These are phyloP conservation scores for Phialemonium atrogriseum DNA, from an alignment of 2,329 filamentous ascomycete genomes.

Conservation along the genomic window DNA sequence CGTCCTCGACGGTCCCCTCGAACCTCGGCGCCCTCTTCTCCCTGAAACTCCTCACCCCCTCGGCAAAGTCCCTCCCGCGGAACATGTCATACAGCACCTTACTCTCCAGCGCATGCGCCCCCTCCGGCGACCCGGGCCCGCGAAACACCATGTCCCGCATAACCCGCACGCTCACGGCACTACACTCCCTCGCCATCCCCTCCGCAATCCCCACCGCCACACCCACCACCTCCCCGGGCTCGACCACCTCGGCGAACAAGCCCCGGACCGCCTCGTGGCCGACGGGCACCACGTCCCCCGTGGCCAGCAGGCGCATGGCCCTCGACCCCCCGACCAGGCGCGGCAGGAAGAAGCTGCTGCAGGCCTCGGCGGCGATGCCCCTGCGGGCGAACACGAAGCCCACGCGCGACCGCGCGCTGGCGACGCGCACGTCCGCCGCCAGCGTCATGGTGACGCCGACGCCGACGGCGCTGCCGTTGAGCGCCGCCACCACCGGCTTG, in stretches of 20 bases:
- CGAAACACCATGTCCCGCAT: conserved; percentile 67
- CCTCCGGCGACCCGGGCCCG: conserved; percentile 52
- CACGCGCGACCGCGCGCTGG: conserved; percentile 51
- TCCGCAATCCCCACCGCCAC: conserved; percentile 58
- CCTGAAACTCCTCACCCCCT: conserved; percentile 61
- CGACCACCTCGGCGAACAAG: conserved; percentile 59
- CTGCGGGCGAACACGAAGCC: conserved; percentile 67
- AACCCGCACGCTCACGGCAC: conserved; percentile 51
- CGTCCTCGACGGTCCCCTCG: conserved; percentile 48
- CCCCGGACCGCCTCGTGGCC: conserved; percentile 42
- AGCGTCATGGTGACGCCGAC: conserved; percentile 56
- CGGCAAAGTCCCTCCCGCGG: conserved; percentile 48
- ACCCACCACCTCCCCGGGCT: conserved; percentile 52
- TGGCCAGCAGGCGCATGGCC: conserved; percentile 59
- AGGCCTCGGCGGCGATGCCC: conserved; percentile 65
- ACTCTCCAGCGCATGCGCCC: conserved; percentile 62
- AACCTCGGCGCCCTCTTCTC: conserved; percentile 60
- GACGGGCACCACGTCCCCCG: conserved; percentile 51
- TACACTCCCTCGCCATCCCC: conserved; percentile 60
- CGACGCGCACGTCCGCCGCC: conserved; percentile 44
- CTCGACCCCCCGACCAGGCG: conserved; percentile 56
- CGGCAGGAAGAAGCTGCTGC: conserved; percentile 63
- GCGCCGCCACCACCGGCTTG: conserved; percentile 51
- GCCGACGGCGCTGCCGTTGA: conserved; percentile 52
- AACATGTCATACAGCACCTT: conserved; percentile 55